These are phyloP conservation scores for Epichloe bromicola DNA, from an alignment of 2,329 filamentous ascomycete species.

Conservation along the genomic window DNA sequence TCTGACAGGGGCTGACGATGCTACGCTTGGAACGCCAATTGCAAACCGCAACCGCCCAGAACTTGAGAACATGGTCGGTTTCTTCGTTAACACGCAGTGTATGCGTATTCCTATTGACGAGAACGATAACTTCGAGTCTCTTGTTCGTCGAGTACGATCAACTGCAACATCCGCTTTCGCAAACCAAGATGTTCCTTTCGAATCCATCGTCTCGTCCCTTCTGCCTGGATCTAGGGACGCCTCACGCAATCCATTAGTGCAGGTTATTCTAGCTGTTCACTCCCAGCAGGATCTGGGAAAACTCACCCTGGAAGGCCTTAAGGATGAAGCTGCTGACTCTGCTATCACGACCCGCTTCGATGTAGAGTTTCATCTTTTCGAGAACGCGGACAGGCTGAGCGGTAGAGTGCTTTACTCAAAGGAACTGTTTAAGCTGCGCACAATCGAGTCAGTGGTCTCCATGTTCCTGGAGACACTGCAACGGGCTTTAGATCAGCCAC, in stretches of 20 bases:
- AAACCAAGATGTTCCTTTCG: slow-evolving; percentile 13
- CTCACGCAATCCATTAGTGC: slow-evolving; percentile 8
- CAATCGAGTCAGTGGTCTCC: background rate
- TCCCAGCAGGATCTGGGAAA: slow-evolving; percentile 12
- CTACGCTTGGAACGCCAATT: slow-evolving; percentile 11
- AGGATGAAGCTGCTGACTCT: slow-evolving; percentile 3
- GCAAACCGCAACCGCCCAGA: slow-evolving; percentile 12
- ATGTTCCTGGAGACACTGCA: background rate
- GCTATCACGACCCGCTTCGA: slow-evolving; percentile 10
- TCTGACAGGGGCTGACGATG: slow-evolving; percentile 12
- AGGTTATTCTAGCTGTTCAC: slow-evolving; percentile 10
- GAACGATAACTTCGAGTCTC: background rate
- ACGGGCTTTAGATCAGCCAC: slow-evolving; percentile 9
- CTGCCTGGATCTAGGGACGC: slow-evolving; percentile 6
- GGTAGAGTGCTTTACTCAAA: background rate
- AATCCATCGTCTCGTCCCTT: slow-evolving; percentile 6
- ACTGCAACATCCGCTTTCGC: background rate
- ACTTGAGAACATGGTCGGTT: slow-evolving; percentile 12
- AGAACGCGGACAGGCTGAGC: background rate
- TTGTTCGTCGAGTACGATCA: background rate
- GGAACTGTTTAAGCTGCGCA: background rate
- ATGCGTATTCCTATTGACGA: slow-evolving; percentile 4
- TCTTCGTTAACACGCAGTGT: slow-evolving; percentile 16
- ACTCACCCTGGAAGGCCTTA: slow-evolving; percentile 9
- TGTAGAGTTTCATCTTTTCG: slow-evolving; percentile 7